Evolutionary conservation across 2,329 filamentous ascomycete genomes (phyloP).

Genomic region (Ascomycota sp.): DNA sequence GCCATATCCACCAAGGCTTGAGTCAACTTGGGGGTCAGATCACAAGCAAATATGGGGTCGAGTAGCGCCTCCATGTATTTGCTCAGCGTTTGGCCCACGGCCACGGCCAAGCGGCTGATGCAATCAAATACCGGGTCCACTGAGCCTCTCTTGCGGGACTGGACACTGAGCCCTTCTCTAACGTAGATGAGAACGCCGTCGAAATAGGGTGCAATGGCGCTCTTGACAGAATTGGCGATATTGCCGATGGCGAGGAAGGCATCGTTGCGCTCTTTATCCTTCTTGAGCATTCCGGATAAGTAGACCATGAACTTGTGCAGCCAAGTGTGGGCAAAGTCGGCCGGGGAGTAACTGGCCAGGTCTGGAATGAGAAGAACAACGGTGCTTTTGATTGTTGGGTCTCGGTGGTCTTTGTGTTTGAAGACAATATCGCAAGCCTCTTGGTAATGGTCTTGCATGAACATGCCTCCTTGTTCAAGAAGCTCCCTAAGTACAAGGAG

Average conservation of each 20-base stretch:
- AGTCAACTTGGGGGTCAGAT: conserved; percentile 79
- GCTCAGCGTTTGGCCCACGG: conserved; percentile 87
- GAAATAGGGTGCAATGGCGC: conserved; percentile 82
- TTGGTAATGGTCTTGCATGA: conserved; percentile 89
- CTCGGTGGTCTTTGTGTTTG: conserved; percentile 81
- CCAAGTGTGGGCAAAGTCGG: conserved; percentile 72
- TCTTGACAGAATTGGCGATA: conserved; percentile 89
- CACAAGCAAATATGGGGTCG: conserved; percentile 92
- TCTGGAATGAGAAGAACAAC: conserved; percentile 84
- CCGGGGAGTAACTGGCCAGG: conserved; percentile 76
- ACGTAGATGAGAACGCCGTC: conserved; percentile 90
- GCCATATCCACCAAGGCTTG: conserved; percentile 97
- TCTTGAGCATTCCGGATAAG: conserved; percentile 79
- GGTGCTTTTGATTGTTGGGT: conserved; percentile 70
- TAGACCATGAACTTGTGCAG: conserved; percentile 96
- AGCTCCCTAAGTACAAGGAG: conserved; percentile 83
- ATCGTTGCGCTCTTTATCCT: conserved; percentile 82
- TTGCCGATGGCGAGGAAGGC: conserved; percentile 93
- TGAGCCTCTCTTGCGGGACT: conserved; percentile 44
- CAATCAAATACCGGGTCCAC: conserved; percentile 84
- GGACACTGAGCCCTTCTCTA: conserved; percentile 68
- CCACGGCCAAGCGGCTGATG: conserved; percentile 87
- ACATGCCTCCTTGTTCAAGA: conserved; percentile 90
- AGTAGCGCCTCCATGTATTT: conserved; percentile 95
- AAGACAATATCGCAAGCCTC: conserved; percentile 86